Conservation (phyloP, 805 yeast species). For the Metschnikowia matae region DNA sequence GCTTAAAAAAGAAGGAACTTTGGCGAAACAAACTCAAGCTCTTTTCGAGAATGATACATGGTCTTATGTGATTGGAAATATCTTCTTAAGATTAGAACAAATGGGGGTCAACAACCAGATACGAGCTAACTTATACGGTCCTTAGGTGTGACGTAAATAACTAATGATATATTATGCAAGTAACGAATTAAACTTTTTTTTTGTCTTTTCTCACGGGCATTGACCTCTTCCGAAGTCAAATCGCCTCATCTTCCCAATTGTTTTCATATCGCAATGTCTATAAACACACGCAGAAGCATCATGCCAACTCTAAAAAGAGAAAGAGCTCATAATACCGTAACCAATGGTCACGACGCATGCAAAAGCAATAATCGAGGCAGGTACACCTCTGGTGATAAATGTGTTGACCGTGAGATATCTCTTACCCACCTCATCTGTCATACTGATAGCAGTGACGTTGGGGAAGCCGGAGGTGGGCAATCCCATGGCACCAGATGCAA, state of each 20-base stretch:
- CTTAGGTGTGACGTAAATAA: not conserved
- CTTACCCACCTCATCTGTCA: constrained; percentile 41
- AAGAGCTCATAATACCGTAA: constrained; percentile 34
- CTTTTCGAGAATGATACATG: constrained; percentile 26
- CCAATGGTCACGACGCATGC: constrained; percentile 34
- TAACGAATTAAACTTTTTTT: not conserved
- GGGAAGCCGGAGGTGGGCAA: constrained; percentile 45
- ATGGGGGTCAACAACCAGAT: constrained; percentile 29
- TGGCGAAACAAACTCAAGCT: constrained; percentile 24
- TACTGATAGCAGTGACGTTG: constrained; percentile 41
- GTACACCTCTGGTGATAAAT: constrained; percentile 41
- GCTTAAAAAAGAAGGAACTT: constrained; percentile 21
- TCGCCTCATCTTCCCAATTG: not conserved
- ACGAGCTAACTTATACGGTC: constrained; percentile 30
- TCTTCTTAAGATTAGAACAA: constrained; percentile 29
- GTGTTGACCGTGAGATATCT: constrained; percentile 39
- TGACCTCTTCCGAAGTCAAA: not conserved
- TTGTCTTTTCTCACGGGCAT: not conserved
- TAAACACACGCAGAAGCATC: not conserved
- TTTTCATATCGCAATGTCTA: not conserved
- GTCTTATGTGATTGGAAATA: constrained; percentile 29
- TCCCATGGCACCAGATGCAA: constrained; percentile 44
- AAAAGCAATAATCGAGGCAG: constrained; percentile 37
- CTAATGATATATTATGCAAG: constrained; percentile 2
- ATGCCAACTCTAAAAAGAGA: constrained; percentile 7